Percentiles rank a stretch among this genome's conserved stretches.
Conservation (phyloP, 192 early-diverging fungal species). For the Backusella psychrophila region DNA sequence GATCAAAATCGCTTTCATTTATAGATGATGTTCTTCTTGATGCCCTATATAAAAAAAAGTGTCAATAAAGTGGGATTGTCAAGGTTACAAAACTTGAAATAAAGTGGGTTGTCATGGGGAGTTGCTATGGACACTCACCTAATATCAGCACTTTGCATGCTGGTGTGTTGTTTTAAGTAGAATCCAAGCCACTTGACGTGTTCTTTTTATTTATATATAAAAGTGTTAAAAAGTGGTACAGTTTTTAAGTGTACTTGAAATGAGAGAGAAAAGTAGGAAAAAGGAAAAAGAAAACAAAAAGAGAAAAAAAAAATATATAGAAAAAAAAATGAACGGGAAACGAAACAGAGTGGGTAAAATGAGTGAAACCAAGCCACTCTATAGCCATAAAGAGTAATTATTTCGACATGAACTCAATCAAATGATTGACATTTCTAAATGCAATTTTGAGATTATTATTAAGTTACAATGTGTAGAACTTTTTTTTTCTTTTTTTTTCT, state of each 20-base stretch:
- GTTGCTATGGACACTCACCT: neutral
- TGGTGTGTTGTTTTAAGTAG: neutral
- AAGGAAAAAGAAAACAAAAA: neutral
- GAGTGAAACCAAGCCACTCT: neutral
- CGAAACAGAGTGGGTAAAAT: neutral
- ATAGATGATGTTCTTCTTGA: conserved; percentile 5
- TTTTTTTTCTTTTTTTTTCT: too few species aligned
- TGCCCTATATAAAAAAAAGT: neutral
- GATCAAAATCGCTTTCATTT: neutral
- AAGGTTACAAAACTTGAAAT: neutral
- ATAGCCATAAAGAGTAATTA: neutral
- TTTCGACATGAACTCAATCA: neutral
- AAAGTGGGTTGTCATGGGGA: neutral
- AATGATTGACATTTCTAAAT: neutral
- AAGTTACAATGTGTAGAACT: neutral
- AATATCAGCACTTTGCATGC: conserved; percentile 21
- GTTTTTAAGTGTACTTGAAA: neutral
- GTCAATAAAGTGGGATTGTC: neutral
- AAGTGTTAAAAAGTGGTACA: neutral
- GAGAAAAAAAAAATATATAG: neutral
- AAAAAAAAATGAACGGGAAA: neutral
- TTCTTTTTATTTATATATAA: neutral
- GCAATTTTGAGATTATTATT: neutral
- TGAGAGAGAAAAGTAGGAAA: neutral
- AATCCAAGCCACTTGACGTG: conserved; percentile 7